Evolutionary conservation across 2,329 filamentous ascomycete genomes (phyloP).

Genomic region (Ceratocystis alfenasii): DNA sequence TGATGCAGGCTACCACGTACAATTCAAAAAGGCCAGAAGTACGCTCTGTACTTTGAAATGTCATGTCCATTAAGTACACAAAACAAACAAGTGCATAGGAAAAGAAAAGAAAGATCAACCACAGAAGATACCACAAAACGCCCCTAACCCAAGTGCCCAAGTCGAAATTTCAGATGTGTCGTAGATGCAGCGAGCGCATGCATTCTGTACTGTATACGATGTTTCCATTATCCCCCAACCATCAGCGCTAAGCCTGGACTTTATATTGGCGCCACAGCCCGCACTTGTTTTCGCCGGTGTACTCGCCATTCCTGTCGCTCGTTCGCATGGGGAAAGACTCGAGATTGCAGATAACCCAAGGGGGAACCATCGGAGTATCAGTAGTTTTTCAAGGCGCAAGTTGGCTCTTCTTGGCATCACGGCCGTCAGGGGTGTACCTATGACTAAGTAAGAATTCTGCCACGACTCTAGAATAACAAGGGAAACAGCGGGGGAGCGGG

Average conservation of each 20-base stretch:
- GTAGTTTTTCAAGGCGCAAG: slow-evolving; percentile 26
- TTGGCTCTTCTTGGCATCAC: slow-evolving; percentile 49
- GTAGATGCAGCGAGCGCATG: not conserved
- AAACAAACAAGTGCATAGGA: not conserved
- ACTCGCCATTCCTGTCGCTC: not conserved
- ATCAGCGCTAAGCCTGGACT: no score
- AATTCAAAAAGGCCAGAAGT: not conserved
- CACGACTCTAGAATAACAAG: not conserved
- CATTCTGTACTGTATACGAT: not conserved
- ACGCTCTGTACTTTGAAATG: not conserved
- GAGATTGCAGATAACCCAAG: not conserved
- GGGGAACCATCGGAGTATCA: not conserved
- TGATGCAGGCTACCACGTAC: not conserved
- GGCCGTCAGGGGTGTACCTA: slow-evolving; percentile 51
- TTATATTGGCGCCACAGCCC: no score
- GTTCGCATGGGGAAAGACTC: not conserved
- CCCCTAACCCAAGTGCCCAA: slow-evolving; percentile 2
- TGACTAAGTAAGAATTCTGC: slow-evolving; percentile 12
- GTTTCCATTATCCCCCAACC: not conserved
- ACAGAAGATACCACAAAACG: not conserved
- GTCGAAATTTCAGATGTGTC: slow-evolving; percentile 3
- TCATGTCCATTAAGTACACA: not conserved
- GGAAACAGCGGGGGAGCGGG: not conserved
- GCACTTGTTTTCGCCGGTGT: not conserved
- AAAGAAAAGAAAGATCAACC: not conserved